Evolutionary conservation across 345 rosid genomes (phyloP), one percentile per base, ranked within the genome.

Genomic region (Bruguiera sexangula): DNA sequence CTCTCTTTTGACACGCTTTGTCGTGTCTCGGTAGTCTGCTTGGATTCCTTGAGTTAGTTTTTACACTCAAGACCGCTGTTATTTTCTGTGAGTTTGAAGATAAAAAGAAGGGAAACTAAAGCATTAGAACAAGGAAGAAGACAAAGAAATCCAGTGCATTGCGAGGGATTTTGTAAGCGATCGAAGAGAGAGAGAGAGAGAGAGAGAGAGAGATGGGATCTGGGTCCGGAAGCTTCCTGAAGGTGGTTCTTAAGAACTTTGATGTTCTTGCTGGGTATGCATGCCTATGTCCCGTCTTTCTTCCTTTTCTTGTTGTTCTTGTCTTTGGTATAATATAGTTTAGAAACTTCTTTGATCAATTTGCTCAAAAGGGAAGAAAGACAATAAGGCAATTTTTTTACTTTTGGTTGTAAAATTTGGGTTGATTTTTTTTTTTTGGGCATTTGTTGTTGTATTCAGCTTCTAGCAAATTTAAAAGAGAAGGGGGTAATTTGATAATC

Each of bases 181-280:
- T 34, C 8, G 10, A 3, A 11, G 36, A 32, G 36, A 32, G 36
- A 32, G 36, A 32, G 36, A 32, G 36, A 32, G 36, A 32, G 36
- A 32, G 36, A 32, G 43, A 39, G 46, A 57, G 62, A 52, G 68
- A 60, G 22, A 86, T 89, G 97, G 96, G 89, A 82, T 86, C 93
- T 78, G 91, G 90, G 34, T 77, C 82, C 61, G 88, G 87, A 76
- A 83, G 71, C 78, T 86, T 92, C 72, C 39, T 92, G 62, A 89
- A 88, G 73, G 88, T 92, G 71, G 63, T 89, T 67, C 79, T 92
- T 43, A 78, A 83, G 69, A 92, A 89, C 87, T 86, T 89, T 43
- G 97, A 92, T 78, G 89, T 92, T 83, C 90, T 92, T 84, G 93
- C 97, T 83, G 93, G 97, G 97, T 91, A 76, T 39, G 75, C 58